Percentiles rank a stretch among this genome's conserved stretches.
These are phyloP conservation scores for Trichothecium roseum DNA, from an alignment of 2,329 filamentous ascomycete genomes.

Conservation along the genomic window DNA sequence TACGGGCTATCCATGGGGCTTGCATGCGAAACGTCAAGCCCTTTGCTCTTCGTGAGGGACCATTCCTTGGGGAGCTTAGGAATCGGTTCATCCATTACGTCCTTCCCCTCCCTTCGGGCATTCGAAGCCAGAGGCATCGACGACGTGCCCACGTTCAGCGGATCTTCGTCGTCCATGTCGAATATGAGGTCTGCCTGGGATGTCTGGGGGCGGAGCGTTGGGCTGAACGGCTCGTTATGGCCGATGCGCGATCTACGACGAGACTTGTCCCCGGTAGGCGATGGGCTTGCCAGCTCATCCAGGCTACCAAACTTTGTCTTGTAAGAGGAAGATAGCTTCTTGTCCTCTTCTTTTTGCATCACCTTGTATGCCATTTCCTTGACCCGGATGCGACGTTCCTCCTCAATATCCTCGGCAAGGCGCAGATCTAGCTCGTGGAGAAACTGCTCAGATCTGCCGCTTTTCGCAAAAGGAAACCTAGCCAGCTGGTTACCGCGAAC, in stretches of 20 bases:
- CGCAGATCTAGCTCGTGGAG: constrained; percentile 56
- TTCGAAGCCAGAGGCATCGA: constrained; percentile 6
- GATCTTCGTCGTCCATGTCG: constrained; percentile 77
- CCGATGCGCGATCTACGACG: constrained; percentile 34
- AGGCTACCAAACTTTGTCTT: constrained; percentile 50
- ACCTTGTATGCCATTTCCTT: constrained; percentile 65
- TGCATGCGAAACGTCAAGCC: constrained; percentile 3
- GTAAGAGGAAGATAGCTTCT: constrained; percentile 47
- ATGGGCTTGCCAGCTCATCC: constrained; percentile 44
- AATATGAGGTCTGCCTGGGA: constrained; percentile 77
- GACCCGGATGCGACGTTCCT: constrained; percentile 59
- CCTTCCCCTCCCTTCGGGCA: constrained; percentile 9
- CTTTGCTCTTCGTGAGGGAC: constrained; percentile 15
- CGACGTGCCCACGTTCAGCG: too few species aligned
- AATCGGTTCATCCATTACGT: constrained; percentile 16
- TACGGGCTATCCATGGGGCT: constrained; percentile 9
- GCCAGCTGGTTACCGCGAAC: constrained; percentile 76
- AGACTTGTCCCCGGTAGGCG: constrained; percentile 31
- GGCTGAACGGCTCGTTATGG: constrained; percentile 51
- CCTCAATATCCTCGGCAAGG: constrained; percentile 54
- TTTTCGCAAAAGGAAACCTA: constrained; percentile 66
- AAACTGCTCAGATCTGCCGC: constrained; percentile 57
- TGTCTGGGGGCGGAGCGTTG: constrained; percentile 55
- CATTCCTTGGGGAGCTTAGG: constrained; percentile 18
- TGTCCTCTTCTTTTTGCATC: constrained; percentile 55